Conservation (phyloP, 2,329 filamentous ascomycete species). For the Colletotrichum sp. region DNA sequence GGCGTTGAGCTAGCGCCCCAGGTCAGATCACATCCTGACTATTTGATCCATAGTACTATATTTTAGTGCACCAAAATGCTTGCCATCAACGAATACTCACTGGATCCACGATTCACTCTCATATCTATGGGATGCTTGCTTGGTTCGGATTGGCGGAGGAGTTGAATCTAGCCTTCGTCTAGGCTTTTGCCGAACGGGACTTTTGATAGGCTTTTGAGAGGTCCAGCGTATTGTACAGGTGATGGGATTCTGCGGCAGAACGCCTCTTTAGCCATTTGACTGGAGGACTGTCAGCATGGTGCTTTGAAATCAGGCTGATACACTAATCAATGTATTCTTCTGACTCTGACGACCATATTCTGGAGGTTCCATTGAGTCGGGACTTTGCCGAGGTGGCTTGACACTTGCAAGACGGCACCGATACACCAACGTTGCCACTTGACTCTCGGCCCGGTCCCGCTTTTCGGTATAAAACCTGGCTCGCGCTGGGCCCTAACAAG, state of each 20-base stretch:
- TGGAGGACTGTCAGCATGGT: background rate
- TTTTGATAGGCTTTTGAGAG: background rate
- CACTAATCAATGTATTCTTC: background rate
- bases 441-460: background rate
- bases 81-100: background rate
- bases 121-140: background rate
- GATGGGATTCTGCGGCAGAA: background rate
- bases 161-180: background rate
- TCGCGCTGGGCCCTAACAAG: background rate
- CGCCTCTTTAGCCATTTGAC: background rate
- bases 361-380: background rate
- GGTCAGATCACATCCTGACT: background rate
- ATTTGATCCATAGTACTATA: background rate
- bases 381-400: background rate
- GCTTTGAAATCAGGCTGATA: background rate
- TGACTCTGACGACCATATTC: accelerated
- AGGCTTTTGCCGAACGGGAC: background rate
- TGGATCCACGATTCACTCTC: background rate
- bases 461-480: background rate
- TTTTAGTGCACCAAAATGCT: background rate
- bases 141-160: background rate
- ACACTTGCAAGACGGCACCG: background rate
- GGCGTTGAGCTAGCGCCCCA: background rate
- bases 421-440: background rate
- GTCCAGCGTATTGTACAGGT: accelerated